Conservation (phyloP, 2,329 filamentous ascomycete species). For the Colletotrichum navitas region DNA sequence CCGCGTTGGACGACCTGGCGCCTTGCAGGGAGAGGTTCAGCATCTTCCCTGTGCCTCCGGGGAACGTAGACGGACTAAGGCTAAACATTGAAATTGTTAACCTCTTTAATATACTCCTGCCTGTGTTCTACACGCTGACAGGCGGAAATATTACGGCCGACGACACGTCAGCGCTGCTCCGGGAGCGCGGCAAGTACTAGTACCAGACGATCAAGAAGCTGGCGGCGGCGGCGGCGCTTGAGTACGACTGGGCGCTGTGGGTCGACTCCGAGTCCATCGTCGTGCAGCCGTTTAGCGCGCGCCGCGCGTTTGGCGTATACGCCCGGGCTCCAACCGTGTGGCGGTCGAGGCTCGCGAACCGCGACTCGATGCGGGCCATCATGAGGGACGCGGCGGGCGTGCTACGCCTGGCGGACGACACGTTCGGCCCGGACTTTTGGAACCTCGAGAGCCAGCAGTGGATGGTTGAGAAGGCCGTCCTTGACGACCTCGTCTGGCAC, state of each 20-base stretch:
- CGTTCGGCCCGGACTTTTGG: conserved; percentile 21
- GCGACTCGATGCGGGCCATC: conserved; percentile 4
- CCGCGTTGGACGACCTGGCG: conserved; percentile 9
- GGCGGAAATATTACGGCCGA: not conserved
- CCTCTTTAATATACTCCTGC: conserved; percentile 27
- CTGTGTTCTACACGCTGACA: not conserved
- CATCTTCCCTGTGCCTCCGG: conserved; percentile 18
- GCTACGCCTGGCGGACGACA: not conserved
- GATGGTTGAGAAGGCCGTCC: conserved; percentile 21
- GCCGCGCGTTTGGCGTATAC: conserved; percentile 19
- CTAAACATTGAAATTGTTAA: conserved; percentile 22
- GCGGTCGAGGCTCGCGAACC: conserved; percentile 11
- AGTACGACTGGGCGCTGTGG: conserved; percentile 35
- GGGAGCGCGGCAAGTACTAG: conserved; percentile 19
- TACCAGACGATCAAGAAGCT: conserved; percentile 37
- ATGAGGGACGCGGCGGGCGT: conserved; percentile 1
- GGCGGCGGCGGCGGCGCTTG: conserved; percentile 14
- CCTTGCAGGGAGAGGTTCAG: conserved; percentile 19
- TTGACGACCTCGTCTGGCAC: conserved; percentile 19
- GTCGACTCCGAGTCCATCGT: conserved; percentile 33
- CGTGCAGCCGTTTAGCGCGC: conserved; percentile 28
- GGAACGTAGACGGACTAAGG: conserved; percentile 20
- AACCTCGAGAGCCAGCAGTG: conserved; percentile 32
- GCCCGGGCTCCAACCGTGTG: conserved; percentile 25
- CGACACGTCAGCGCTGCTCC: conserved; percentile 24